Conservation (phyloP, 2,329 filamentous ascomycete species). For the Bipolaris sorokiniana region DNA sequence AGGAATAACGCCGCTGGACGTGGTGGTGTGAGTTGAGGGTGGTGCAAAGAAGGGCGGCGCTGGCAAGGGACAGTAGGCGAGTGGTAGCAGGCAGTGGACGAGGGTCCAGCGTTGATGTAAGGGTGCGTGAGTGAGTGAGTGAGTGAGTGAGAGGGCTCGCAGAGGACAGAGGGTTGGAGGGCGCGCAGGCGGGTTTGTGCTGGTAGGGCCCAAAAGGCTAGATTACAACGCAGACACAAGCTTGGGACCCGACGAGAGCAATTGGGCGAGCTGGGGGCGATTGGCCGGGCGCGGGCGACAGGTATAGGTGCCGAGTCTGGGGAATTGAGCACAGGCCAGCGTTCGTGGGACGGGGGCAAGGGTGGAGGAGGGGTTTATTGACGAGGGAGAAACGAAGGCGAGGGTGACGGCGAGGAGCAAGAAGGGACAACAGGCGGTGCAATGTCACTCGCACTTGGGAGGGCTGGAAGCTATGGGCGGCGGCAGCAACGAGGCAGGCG, state of each 20-base stretch:
- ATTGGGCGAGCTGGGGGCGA: constrained; percentile 34
- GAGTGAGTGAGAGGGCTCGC: not conserved
- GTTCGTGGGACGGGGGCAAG: constrained; percentile 19
- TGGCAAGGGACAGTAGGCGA: constrained; percentile 14
- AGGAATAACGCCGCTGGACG: constrained; percentile 21
- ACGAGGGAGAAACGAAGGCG: constrained; percentile 4
- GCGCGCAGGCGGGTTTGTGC: constrained; percentile 26
- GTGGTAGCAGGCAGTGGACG: constrained; percentile 15
- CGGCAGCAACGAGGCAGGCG: constrained; percentile 21
- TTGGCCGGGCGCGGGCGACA: constrained; percentile 26
- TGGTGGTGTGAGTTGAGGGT: too few species aligned
- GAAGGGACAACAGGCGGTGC: constrained; percentile 19
- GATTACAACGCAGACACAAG: constrained; percentile 38
- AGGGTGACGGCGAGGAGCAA: constrained; percentile 2
- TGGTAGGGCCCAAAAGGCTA: constrained; percentile 29
- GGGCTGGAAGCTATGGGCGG: not conserved
- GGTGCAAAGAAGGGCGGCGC: constrained; percentile 9
- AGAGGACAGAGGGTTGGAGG: constrained; percentile 25
- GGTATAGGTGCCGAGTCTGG: constrained; percentile 18
- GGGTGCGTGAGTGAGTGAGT: constrained; percentile 9
- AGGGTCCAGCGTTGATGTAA: constrained; percentile 25
- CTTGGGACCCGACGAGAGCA: constrained; percentile 33
- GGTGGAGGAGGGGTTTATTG: not conserved
- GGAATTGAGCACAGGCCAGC: constrained; percentile 23
- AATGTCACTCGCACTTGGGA: constrained; percentile 11